Conservation (phyloP, 2,329 filamentous ascomycete genomes). For the Fusarium sp. region DNA sequence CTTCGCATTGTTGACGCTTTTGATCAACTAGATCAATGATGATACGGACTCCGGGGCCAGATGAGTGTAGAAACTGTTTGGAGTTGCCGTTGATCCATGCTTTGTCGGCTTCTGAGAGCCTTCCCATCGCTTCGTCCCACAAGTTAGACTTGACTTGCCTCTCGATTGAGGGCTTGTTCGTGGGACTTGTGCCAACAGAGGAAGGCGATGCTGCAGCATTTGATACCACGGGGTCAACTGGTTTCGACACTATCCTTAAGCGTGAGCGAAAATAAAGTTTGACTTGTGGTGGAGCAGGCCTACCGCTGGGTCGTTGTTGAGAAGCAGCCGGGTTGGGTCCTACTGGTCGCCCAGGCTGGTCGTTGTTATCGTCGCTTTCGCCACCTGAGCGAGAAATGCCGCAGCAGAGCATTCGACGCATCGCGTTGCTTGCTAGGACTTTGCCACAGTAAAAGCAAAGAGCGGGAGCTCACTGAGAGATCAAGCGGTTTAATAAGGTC, state of each 20-base stretch:
- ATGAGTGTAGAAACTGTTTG: too few species aligned
- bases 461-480: background rate
- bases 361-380: background rate
- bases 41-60: background rate
- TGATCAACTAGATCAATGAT: background rate
- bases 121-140: background rate
- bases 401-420: background rate
- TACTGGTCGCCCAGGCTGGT: background rate
- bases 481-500: too few species aligned
- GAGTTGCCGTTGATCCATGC: background rate
- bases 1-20: background rate
- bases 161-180: background rate
- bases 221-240: background rate
- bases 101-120: background rate
- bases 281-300: background rate
- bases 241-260: background rate
- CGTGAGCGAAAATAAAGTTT: background rate
- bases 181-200: background rate
- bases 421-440: background rate
- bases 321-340: background rate
- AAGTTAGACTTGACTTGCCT: background rate
- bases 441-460: background rate
- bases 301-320: background rate
- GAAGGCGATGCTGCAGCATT: background rate
- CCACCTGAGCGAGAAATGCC: background rate